Conservation (phyloP, 1,139 yeast species). For the Lodderomyces beijingensis region DNA sequence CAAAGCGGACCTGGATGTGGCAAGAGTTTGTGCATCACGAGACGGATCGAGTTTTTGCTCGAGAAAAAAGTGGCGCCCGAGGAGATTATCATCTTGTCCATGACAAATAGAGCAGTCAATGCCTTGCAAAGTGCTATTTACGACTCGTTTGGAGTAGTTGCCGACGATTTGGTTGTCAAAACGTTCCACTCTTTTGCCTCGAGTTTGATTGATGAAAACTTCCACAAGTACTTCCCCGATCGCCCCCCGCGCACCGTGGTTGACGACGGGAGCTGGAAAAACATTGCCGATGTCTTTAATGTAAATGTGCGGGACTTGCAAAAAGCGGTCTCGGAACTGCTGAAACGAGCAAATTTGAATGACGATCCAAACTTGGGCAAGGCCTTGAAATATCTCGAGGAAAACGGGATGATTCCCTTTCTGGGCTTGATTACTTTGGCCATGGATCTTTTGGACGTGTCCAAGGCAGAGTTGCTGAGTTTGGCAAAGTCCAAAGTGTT, state of each 20-base stretch:
- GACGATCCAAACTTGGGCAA: too few species aligned
- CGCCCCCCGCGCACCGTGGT: conserved; percentile 34
- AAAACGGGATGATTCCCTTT: conserved; percentile 34
- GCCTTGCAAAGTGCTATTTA: conserved; percentile 41
- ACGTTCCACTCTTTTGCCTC: conserved; percentile 64
- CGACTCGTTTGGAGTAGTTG: conserved; percentile 7
- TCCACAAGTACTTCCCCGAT: conserved; percentile 52
- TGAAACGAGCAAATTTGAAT: conserved; percentile 24
- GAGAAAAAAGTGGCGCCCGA: conserved; percentile 40
- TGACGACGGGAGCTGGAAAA: conserved; percentile 52
- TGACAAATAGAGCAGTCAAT: conserved; percentile 68
- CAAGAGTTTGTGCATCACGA: conserved; percentile 59
- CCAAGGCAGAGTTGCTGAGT: conserved; percentile 19
- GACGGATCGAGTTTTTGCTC: conserved; percentile 49
- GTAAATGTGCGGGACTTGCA: conserved; percentile 29
- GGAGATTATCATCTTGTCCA: conserved; percentile 58
- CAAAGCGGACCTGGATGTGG: conserved; percentile 79
- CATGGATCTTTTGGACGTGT: conserved; percentile 19
- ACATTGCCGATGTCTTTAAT: conserved; percentile 23
- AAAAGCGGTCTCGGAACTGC: conserved; percentile 26
- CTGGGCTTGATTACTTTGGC: conserved; percentile 34
- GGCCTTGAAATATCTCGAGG: conserved; percentile 19
- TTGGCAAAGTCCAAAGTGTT: conserved; percentile 32
- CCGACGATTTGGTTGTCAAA: conserved; percentile 36
- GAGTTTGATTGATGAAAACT: conserved; percentile 27